phyloP scores from a whole-genome alignment of 73 alveolate genomes.

The Paramecium octaurelia region DNA sequence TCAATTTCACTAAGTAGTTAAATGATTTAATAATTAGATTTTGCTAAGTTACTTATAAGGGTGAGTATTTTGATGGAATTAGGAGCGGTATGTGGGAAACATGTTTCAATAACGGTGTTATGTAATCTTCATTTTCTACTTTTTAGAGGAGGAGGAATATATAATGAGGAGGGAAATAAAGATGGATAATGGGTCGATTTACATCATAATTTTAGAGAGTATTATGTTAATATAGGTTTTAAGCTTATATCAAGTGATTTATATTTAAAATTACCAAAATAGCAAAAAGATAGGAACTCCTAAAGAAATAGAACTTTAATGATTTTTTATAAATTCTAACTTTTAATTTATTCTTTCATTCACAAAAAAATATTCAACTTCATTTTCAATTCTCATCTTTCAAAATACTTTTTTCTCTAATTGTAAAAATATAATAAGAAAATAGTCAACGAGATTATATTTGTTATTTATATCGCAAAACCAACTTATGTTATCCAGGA shows the following conservation, averaged over 20 bases:
- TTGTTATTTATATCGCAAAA: background rate
- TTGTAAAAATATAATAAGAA: too few species aligned
- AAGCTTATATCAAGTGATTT: background rate
- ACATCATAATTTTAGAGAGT: background rate
- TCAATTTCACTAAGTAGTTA: background rate
- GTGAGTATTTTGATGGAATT: background rate
- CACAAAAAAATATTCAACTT: background rate
- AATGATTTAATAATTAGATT: background rate
- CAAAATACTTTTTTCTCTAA: background rate
- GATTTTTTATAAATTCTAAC: background rate
- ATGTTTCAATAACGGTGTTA: background rate
- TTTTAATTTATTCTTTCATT: too few species aligned
- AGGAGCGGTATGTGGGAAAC: background rate
- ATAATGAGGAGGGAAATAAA: background rate
- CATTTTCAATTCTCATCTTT: background rate
- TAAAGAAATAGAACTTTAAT: background rate
- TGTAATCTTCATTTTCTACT: background rate
- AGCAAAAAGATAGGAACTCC: background rate
- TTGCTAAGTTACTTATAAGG: background rate
- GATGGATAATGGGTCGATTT: background rate
- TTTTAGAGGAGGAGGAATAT: background rate
- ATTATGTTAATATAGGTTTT: background rate
- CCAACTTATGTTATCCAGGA: background rate
- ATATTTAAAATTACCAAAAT: background rate
- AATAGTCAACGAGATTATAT: too few species aligned